A percentile compares a stretch with the other conserved stretches of the same genome.
Evolutionary conservation across 2,329 filamentous ascomycete genomes (phyloP).

Genomic region (Penicillium sp.): DNA sequence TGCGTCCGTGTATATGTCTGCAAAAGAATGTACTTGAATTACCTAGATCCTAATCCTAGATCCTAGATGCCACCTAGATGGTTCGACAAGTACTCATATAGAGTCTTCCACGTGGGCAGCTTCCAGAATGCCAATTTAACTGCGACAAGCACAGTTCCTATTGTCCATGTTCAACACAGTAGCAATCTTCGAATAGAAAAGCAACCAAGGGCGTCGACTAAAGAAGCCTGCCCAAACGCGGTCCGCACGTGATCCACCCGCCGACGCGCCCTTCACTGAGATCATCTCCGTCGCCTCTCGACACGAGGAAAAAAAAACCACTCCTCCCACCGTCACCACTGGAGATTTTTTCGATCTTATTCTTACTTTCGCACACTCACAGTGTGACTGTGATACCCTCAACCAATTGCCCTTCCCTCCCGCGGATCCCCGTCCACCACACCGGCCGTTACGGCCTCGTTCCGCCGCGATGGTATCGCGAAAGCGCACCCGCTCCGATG

Average conservation of each 20-base stretch:
- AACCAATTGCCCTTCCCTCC: constrained; percentile 1
- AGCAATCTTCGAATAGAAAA: background rate
- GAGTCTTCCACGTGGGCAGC: background rate
- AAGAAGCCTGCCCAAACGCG: constrained; percentile 13
- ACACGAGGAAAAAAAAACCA: constrained; percentile 24
- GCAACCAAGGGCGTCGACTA: background rate
- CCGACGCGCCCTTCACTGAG: constrained; percentile 34
- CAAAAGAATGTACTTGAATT: constrained; percentile 18
- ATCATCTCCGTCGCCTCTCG: constrained; percentile 29
- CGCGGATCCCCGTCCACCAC: constrained; percentile 11
- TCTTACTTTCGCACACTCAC: background rate
- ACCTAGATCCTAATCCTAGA: background rate
- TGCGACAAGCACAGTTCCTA: too few relatives aligned
- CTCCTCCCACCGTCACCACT: background rate
- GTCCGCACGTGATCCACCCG: constrained; percentile 30
- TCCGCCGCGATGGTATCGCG: constrained; percentile 51
- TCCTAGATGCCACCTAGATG: background rate
- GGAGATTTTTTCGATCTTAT: background rate
- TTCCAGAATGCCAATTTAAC: background rate
- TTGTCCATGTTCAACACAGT: background rate
- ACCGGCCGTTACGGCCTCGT: constrained; percentile 31
- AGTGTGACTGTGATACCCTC: constrained; percentile 2
- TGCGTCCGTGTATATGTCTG: constrained; percentile 16
- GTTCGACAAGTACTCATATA: background rate
- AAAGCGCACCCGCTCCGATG: constrained; percentile 57